phyloP scores from a whole-genome alignment of 208 protist species.

The Trypanosoma melophagium region DNA sequence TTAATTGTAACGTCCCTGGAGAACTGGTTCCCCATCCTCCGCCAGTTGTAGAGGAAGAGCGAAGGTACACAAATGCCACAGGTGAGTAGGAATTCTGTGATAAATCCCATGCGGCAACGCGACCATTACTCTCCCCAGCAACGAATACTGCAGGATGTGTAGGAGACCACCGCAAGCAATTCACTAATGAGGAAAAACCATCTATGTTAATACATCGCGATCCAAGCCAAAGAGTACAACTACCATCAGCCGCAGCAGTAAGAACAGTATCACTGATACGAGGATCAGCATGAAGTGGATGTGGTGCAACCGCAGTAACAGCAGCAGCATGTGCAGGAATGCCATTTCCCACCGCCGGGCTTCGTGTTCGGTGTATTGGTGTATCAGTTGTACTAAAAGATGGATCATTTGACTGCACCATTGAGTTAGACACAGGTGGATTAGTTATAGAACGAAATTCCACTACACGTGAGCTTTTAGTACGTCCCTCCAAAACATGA shows the following conservation, averaged over 20 bases:
- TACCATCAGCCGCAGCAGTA: conserved; percentile 47
- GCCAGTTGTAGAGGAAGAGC: conserved; percentile 15
- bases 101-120: conserved; percentile 64
- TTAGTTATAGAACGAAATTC: conserved; percentile 34
- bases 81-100: conserved; percentile 40
- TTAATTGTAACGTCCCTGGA: background rate
- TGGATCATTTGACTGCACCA: background rate
- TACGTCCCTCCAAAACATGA: conserved; percentile 45
- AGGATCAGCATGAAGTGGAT: conserved; percentile 40
- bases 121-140: conserved; percentile 55
- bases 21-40: conserved; percentile 10
- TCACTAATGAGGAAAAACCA: conserved; percentile 54
- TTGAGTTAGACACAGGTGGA: background rate
- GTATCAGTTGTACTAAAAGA: background rate
- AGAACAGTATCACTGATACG: conserved; percentile 44
- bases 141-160: conserved; percentile 60
- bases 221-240: conserved; percentile 59
- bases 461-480: conserved; percentile 48
- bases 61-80: conserved; percentile 34
- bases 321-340: conserved; percentile 21
- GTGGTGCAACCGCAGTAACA: conserved; percentile 47
- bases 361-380: background rate
- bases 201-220: conserved; percentile 38
- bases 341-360: background rate
- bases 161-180: conserved; percentile 65